phyloP scores from a whole-genome alignment of 108 stramenopile species.

The Cyclotella distinguenda region DNA sequence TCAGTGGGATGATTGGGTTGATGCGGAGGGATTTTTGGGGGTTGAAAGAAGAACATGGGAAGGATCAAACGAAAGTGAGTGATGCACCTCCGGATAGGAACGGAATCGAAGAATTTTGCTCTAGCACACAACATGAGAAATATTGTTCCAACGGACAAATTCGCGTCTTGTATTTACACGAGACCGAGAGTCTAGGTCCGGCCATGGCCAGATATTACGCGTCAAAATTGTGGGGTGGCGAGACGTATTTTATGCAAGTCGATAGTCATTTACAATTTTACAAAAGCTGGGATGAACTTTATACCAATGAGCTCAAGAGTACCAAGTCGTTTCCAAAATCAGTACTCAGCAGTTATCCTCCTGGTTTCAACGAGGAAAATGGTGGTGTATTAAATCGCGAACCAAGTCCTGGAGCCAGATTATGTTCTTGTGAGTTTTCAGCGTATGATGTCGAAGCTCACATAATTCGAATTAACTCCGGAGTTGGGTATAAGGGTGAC shows the following conservation, averaged over 20 bases:
- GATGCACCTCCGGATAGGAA: slow-evolving; percentile 80
- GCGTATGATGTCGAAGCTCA: slow-evolving; percentile 64
- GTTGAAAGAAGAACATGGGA: slow-evolving; percentile 52
- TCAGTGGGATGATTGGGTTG: too few relatives aligned
- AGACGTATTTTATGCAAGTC: slow-evolving; percentile 89
- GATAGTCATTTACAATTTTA: slow-evolving; percentile 88
- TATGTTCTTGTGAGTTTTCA: slow-evolving; percentile 68
- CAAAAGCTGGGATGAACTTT: slow-evolving; percentile 77
- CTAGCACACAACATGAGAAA: slow-evolving; percentile 28
- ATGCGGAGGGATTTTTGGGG: too few relatives aligned
- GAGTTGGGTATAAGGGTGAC: slow-evolving; percentile 33
- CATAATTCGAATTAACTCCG: slow-evolving; percentile 75
- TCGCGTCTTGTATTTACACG: slow-evolving; percentile 81
- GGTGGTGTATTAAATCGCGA: slow-evolving; percentile 10
- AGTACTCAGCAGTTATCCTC: slow-evolving; percentile 82
- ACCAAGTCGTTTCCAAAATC: slow-evolving; percentile 67
- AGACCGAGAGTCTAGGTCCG: slow-evolving; percentile 89
- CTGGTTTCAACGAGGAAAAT: slow-evolving; percentile 54
- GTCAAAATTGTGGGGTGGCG: slow-evolving; percentile 92
- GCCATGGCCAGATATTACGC: slow-evolving; percentile 90
- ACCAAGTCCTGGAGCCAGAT: slow-evolving; percentile 50
- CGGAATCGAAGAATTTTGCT: slow-evolving; percentile 81
- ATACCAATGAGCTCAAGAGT: slow-evolving; percentile 59
- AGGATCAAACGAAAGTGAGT: slow-evolving; percentile 50
- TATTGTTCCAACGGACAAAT: slow-evolving; percentile 77